Evolutionary conservation across 2,329 filamentous ascomycete species (phyloP), one percentile per base, ranked within the genome.

Genomic region (Triangularia verruculosa): DNA sequence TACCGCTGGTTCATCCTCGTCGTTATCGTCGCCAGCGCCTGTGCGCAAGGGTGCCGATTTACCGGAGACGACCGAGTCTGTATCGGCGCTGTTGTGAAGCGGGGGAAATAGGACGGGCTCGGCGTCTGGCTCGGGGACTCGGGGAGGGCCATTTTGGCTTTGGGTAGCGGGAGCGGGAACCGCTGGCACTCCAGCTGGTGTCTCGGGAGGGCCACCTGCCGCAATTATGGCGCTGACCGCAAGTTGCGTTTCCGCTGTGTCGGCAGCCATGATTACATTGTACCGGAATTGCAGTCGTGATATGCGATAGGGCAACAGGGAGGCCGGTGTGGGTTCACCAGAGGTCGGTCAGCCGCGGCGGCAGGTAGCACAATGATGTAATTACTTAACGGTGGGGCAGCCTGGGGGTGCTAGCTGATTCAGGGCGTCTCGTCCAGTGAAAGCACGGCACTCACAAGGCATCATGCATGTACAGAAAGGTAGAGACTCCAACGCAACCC

Each of bases 1-100:
- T 34, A 86, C 80, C 0, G 83, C 81, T 8, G 81, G 80, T 67
- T 87, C 85, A 64, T 87, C 85, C 54, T 85, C 83, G 67, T 85
- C 83, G 66, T 86, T 83, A 59, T 82, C 81, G 65, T 83, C 61
- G 25, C 64, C 66, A n/a, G 57, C 24, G 32, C 64, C 66, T n/a
- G 59, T 22, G 22, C 71, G 69, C 1, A 68, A 68, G 32, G 61
- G 64, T 6, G 57, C 59, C 20, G 66, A 64, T 17, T 60, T 59
- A 27, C 67, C 62, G 11, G 67, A 70, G n/a, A 69, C 66, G 28
- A 74, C 71, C 30, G 75, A 68, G 20, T 77, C 71, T 8, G 74
- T 72, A 55, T 78, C 77, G 65, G 72, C 73, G 60, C 76, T 79
- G 71, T 80, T 80, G 69, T 77, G 77, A 47, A 80, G 69, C 53